phyloP scores from a whole-genome alignment of 1,284 basidiomycete species.

The Phylloporus sp. region DNA sequence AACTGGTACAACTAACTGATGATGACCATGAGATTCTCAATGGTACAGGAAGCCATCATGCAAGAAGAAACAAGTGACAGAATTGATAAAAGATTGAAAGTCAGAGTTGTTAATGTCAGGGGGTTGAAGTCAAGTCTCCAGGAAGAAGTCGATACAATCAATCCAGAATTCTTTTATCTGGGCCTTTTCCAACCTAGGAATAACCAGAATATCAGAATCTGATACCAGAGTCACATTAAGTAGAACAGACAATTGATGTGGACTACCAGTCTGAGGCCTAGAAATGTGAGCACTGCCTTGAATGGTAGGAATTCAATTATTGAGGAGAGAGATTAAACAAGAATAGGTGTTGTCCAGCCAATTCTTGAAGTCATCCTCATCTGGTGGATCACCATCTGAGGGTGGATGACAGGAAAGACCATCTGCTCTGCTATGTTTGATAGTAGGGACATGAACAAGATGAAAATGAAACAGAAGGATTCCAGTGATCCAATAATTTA shows the following conservation, averaged over 20 bases:
- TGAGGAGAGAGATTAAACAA: background rate
- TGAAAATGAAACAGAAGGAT: background rate
- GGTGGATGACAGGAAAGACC: background rate
- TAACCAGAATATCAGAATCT: background rate
- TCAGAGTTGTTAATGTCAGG: background rate
- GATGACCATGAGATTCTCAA: background rate
- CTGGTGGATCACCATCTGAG: background rate
- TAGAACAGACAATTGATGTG: too few relatives aligned
- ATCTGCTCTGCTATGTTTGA: background rate
- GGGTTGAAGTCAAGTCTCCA: background rate
- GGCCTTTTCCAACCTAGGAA: background rate
- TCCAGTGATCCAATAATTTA: background rate
- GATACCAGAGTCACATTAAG: background rate
- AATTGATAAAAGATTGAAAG: background rate
- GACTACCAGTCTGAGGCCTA: too few relatives aligned
- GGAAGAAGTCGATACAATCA: background rate
- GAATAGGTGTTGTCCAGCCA: background rate
- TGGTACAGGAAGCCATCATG: background rate
- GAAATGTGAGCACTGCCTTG: too few relatives aligned
- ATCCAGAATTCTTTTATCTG: background rate
- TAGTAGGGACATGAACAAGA: background rate
- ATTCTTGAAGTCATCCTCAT: background rate
- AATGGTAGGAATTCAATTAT: background rate
- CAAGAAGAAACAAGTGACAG: background rate
- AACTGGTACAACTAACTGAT: background rate